Base-by-base conservation (phyloP, 2,329 filamentous ascomycete genomes). In the Monilinia fructigena region DNA sequence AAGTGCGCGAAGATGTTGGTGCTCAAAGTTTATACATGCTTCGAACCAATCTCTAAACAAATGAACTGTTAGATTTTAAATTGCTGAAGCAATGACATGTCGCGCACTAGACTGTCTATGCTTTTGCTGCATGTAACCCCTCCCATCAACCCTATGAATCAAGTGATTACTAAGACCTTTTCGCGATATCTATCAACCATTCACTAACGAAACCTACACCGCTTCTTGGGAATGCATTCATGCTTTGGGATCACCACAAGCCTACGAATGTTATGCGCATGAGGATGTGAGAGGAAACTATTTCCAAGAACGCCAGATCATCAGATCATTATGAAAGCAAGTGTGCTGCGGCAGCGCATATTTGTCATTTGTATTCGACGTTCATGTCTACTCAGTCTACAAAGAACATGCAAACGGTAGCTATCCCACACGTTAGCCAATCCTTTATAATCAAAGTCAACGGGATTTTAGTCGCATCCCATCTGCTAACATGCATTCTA, bases 201-300 rank as follows among this genome's bases (percentile, higher is more conserved):
- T 48, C 42, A 47, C 56, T 18, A 42, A 59, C 56, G 26, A 42
- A 35, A 59, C 56, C 8, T 8, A 60, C 45, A 60, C 58, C 58
- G 58, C 58, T 38, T 50, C 28, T 60, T 60, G 45, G 26, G 48
- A 6, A 12, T 31, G 31, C 31, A 50, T 60, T 50, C 45, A 60
- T 40, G 48, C n/a, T 60, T 16, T 48, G 12, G 8, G 38, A 48
- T 35, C 20, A 10, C 12, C 45, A 50, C 14, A 38, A 38, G n/a
- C 18, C n/a, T 38, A 60, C 31, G 11, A 45, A 60, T 26, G 20
- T 6, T 28, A 60, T 60, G 28, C n/a, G 16, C 8, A 7, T 18
- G 28, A 38, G 58, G 45, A 50, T 45, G 58, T 50, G 58, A 60
- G 58, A 26, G 14, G n/a, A 38, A 38, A 50, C 4, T 4, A 20